Conservation (phyloP, 2,329 filamentous ascomycete genomes). For the Neofusicoccum sp. region DNA sequence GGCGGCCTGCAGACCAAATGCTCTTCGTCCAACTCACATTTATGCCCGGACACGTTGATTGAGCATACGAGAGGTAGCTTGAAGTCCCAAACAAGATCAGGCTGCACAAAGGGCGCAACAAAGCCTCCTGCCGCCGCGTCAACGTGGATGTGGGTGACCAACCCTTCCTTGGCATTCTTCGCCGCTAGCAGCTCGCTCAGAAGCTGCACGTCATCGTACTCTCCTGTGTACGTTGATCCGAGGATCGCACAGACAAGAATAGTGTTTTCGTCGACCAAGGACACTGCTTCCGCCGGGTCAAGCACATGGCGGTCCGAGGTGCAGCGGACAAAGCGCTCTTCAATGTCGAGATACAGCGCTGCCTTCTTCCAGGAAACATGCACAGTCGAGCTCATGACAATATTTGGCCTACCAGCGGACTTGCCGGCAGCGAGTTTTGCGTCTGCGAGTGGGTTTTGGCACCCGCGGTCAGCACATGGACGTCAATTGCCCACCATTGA, state of each 20-base stretch:
- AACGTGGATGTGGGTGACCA: slow-evolving; percentile 88
- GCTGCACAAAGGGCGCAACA: slow-evolving; percentile 85
- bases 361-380: slow-evolving; percentile 97
- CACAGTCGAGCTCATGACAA: slow-evolving; percentile 93
- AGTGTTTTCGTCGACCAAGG: slow-evolving; percentile 65
- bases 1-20: slow-evolving; percentile 49
- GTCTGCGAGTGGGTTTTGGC: slow-evolving; percentile 30
- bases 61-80: slow-evolving; percentile 82
- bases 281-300: slow-evolving; percentile 61
- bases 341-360: slow-evolving; percentile 84
- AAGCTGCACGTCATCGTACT: slow-evolving; percentile 90
- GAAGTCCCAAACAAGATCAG: slow-evolving; percentile 88
- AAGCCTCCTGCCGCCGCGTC: slow-evolving; percentile 92
- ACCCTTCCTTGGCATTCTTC: slow-evolving; percentile 45
- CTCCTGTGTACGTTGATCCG: slow-evolving; percentile 90
- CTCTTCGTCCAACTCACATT: slow-evolving; percentile 35
- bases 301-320: slow-evolving; percentile 62
- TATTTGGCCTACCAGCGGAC: slow-evolving; percentile 76
- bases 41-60: slow-evolving; percentile 94
- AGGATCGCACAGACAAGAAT: slow-evolving; percentile 93
- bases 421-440: slow-evolving; percentile 72
- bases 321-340: slow-evolving; percentile 75
- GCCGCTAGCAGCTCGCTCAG: slow-evolving; percentile 84
- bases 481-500: too few species aligned
- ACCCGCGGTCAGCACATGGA: too few species aligned